Conservation (phyloP, 1,139 yeast species). For the Blastobotrys capitulatus region DNA sequence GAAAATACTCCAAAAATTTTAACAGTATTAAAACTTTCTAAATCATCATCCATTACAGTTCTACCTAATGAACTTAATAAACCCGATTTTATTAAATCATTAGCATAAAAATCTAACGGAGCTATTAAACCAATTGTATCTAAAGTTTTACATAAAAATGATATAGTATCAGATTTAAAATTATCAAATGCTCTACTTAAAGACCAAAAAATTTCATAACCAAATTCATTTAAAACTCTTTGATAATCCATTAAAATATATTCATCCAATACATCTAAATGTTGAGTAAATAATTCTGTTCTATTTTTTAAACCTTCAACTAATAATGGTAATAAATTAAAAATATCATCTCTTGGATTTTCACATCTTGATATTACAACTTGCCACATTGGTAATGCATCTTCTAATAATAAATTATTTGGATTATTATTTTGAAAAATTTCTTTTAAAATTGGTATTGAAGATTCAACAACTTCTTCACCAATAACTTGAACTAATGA, state of each 20-base stretch:
- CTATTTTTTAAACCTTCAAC: conserved; percentile 46
- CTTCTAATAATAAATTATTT: conserved; percentile 52
- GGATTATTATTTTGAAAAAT: conserved; percentile 50
- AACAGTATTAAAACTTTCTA: conserved; percentile 10
- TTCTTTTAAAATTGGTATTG: conserved; percentile 57
- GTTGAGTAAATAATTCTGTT: conserved; percentile 70
- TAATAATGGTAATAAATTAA: conserved; percentile 43
- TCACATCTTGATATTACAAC: conserved; percentile 53
- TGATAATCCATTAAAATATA: conserved; percentile 55
- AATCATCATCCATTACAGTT: conserved; percentile 40
- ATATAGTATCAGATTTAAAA: conserved; percentile 66
- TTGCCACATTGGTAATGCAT: conserved; percentile 83
- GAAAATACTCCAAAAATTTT: conserved; percentile 51
- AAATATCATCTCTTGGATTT: conserved; percentile 36
- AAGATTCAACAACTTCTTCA: conserved; percentile 52
- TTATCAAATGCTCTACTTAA: conserved; percentile 52
- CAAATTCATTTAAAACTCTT: conserved; percentile 11
- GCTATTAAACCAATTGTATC: conserved; percentile 20
- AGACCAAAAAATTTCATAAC: conserved; percentile 42
- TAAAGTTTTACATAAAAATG: conserved; percentile 20
- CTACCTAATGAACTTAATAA: conserved; percentile 34
- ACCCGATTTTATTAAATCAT: conserved; percentile 23
- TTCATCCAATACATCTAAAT: conserved; percentile 65
- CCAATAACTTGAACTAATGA: conserved; percentile 62
- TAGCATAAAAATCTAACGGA: conserved; percentile 24